Evolutionary conservation across 2,329 filamentous ascomycete genomes (phyloP).

Genomic region (Blastomyces parvus): DNA sequence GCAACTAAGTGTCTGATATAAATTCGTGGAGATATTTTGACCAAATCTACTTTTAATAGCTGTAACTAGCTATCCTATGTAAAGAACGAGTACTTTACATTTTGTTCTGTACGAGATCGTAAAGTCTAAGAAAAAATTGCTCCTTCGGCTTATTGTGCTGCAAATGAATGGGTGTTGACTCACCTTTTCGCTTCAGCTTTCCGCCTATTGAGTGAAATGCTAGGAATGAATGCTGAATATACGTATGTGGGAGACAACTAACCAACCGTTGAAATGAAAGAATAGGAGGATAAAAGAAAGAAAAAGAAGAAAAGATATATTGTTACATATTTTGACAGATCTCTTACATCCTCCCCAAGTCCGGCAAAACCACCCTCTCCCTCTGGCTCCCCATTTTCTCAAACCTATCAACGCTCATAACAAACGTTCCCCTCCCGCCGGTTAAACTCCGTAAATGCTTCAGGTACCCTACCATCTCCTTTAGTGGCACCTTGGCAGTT

Average conservation of each 20-base stretch:
- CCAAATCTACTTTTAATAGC: no score
- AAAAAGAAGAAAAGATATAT: no score
- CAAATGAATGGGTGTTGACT: neutral
- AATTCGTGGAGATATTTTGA: no score
- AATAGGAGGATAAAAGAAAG: neutral
- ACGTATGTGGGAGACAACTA: neutral
- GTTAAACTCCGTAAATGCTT: constrained; percentile 83
- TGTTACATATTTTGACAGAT: neutral
- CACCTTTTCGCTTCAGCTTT: no score
- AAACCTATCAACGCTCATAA: constrained; percentile 64
- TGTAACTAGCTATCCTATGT: neutral
- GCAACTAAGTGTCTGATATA: no score
- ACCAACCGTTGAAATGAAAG: neutral
- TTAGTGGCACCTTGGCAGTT: constrained; percentile 77
- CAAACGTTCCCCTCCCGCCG: constrained; percentile 68
- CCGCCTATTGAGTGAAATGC: no score
- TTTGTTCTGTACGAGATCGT: neutral
- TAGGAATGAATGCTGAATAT: neutral
- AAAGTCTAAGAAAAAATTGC: neutral
- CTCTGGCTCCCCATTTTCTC: constrained; percentile 55
- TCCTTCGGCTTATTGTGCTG: neutral
- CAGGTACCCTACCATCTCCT: constrained; percentile 94
- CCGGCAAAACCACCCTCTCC: constrained; percentile 47
- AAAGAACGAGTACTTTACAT: neutral
- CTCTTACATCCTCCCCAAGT: constrained; percentile 33